Conservation (phyloP, 441 rosid species). For the Viola pubescens region DNA sequence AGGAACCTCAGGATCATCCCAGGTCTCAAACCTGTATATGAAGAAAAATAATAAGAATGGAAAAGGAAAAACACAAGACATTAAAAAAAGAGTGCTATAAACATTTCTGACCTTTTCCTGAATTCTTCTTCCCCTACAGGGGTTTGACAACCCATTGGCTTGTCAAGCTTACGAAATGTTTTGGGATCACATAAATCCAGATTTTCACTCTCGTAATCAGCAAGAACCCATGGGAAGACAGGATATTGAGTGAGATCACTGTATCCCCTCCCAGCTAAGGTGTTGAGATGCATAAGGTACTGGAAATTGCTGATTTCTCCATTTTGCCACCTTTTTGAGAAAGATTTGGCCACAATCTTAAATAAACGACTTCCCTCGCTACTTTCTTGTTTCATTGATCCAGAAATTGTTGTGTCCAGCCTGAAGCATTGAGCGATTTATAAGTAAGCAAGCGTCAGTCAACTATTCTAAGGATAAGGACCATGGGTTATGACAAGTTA, state of each 20-base stretch:
- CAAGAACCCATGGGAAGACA: constrained; percentile 99
- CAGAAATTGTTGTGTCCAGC: constrained; percentile 98
- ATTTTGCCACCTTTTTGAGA: constrained; percentile 99
- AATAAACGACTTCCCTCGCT: constrained; percentile 94
- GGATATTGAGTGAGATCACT: constrained; percentile 99
- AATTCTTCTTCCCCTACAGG: constrained; percentile 97
- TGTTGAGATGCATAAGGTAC: constrained; percentile 99
- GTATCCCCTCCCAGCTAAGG: constrained; percentile 99
- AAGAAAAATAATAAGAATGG: constrained; percentile 15
- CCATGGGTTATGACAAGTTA: too few species aligned
- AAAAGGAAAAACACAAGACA: constrained; percentile 7
- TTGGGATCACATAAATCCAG: constrained; percentile 82
- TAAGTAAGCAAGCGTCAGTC: constrained; percentile 19
- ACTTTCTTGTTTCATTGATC: constrained; percentile 88
- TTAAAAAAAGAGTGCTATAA: not conserved
- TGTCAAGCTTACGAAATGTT: constrained; percentile 89
- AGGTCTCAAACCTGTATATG: constrained; percentile 81
- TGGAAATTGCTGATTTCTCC: constrained; percentile 99
- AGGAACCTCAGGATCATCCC: constrained; percentile 99
- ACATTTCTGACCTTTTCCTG: constrained; percentile 63
- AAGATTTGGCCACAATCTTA: constrained; percentile 89
- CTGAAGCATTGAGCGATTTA: constrained; percentile 31
- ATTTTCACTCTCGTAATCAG: constrained; percentile 91
- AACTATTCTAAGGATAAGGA: constrained; percentile 3
- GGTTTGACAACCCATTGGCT: constrained; percentile 99